Conservation (phyloP, 2,329 filamentous ascomycete species). For the Paecilomyces sp. region DNA sequence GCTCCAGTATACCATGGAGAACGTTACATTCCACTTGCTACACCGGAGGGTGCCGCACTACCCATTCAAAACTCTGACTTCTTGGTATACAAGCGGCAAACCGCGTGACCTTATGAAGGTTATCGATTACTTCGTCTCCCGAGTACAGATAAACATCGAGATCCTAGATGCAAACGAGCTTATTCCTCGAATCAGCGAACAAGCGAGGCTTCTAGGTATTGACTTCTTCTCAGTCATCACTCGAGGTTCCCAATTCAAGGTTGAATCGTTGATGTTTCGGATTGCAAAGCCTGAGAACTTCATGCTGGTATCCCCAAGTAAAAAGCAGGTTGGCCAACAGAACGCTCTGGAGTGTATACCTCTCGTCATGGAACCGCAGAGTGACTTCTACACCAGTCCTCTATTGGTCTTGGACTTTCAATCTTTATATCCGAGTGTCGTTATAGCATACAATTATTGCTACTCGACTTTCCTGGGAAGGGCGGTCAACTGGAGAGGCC, state of each 20-base stretch:
- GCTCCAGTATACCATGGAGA: slow-evolving; percentile 93
- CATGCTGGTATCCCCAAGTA: slow-evolving; percentile 78
- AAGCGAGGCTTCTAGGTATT: slow-evolving; percentile 83
- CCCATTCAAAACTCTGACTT: slow-evolving; percentile 67
- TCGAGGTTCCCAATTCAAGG: slow-evolving; percentile 94
- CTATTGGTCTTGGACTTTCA: slow-evolving; percentile 92
- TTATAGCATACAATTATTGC: slow-evolving; percentile 99
- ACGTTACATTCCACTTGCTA: slow-evolving; percentile 84
- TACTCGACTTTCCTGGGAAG: slow-evolving; percentile 94
- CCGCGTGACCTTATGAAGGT: slow-evolving; percentile 65
- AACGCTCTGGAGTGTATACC: slow-evolving; percentile 93
- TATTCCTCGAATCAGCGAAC: slow-evolving; percentile 82
- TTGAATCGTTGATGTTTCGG: slow-evolving; percentile 96
- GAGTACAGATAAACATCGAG: slow-evolving; percentile 77
- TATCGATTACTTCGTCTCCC: slow-evolving; percentile 67
- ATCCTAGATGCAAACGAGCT: slow-evolving; percentile 88
- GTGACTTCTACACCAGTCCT: slow-evolving; percentile 85
- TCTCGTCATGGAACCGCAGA: slow-evolving; percentile 95
- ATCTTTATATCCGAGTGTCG: slow-evolving; percentile 90
- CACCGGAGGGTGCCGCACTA: slow-evolving; percentile 87
- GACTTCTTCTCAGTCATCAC: slow-evolving; percentile 97
- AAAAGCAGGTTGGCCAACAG: slow-evolving; percentile 85
- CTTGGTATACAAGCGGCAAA: slow-evolving; percentile 69
- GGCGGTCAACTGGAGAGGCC: slow-evolving; percentile 78
- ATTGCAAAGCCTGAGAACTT: slow-evolving; percentile 97